Base-by-base conservation (phyloP, 305 asterid genomes). In the Solanum hybrid region DNA sequence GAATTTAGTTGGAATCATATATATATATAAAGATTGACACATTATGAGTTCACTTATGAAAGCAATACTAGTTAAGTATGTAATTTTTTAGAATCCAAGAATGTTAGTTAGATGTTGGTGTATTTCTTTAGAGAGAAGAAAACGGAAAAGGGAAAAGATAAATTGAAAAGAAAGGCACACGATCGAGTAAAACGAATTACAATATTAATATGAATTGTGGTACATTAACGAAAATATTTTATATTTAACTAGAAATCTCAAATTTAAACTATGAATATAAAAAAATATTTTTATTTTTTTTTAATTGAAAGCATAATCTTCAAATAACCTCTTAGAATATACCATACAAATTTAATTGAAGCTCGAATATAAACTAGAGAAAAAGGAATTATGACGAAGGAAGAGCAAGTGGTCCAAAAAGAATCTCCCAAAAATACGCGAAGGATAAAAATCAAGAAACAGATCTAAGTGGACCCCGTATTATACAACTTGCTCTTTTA, bases 401-500 rank as follows among this genome's bases (percentile, higher is more conserved):
- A 6, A 13, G 51, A 36, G 77, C 77, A 86, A 79, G 24, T 86
- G 88, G 89, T 51, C 89, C 71, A 77, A 38, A 79, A 88, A 90
- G 91, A 86, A 90, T 87, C 90, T 78, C 89, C 78, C 86, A 34
- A 45, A 85, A 87, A 90, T 78, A 89, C 87, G 91, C 89, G 56
- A 87, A 88, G 88, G 56, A 45, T 85, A 88, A 86, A 88, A 81
- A 31, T 66, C 22, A 31, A n/a, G 7, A 26, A 40, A 35, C 32
- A 42, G 82, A 80, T 84, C 85, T 60, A 24, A 27, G 78, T 71
- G 92, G 93, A 85, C 45, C 93, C 95, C 15, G 0, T 64, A 10
- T 9, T 3, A 27, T 64, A 29, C 94, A 90, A 91, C 85, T 93
- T 92, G 93, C 75, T 81, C 45, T 56, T 71, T 27, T 10, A 38